Evolutionary conservation across 345 rosid species (phyloP), one percentile per base, ranked within the genome.

Genomic region (Hypericum androsaemum): DNA sequence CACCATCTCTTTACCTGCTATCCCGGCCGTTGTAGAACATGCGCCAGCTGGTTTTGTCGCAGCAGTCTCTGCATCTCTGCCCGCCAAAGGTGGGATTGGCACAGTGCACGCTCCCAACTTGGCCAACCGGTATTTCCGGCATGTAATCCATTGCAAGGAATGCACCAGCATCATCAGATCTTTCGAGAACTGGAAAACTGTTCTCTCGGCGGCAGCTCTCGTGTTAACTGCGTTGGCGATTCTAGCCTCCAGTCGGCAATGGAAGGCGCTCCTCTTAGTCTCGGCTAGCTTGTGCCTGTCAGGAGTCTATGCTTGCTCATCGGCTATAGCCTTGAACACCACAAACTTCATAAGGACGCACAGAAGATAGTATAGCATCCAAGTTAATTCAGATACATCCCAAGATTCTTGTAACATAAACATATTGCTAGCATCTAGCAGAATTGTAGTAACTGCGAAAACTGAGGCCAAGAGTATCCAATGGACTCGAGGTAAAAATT

Each of bases 11-110:
- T 75, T 75, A 54, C 96, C 96, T 0, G 47, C 76, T 66, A 52
- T 66, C 37, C 88, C 92, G 62, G 95, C 95, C 0, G 86, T 90
- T 4, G 82, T 87, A 13, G 95, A 90, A 47, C 96, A 90, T 10
- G 95, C 96, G 3, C 98, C 95, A 0, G 98, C 98, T 0, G 96
- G 98, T 0, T 69, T 90, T 42, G 48, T 87, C 49, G 96, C 98
- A 0, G 78, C 80, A 53, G 66, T 52, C 47, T 76, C 96, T 7
- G 96, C 95, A 1, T 76, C 95, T 17, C 69, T 48, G 0, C 98
- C 89, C 0, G 84, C 96, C 2, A 87, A 90, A 60, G 98, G 98
- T 6, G 89, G 95, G 45, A 56, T 80, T 0, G 86, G 76, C 48
- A 52, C 80, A 3, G 65, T 90, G 87, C 81, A 90, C 2, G 84